Evolutionary conservation across 192 early-diverging fungal species (phyloP).

Genomic region (Phlyctochytrium planicorne): DNA sequence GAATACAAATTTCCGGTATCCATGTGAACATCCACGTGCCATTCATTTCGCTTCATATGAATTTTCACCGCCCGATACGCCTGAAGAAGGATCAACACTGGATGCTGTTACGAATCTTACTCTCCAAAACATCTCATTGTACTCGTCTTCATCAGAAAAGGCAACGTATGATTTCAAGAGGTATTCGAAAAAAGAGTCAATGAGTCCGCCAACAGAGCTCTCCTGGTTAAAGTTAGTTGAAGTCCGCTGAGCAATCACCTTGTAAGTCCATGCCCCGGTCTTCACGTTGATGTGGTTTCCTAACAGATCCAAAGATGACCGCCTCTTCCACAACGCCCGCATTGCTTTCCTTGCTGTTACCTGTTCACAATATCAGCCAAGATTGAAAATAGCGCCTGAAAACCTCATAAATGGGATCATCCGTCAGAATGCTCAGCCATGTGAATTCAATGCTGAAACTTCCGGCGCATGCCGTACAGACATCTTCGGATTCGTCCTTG

Average conservation of each 20-base stretch:
- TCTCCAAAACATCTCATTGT: constrained; percentile 53
- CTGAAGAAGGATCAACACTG: background rate
- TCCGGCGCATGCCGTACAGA: constrained; percentile 77
- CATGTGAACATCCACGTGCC: constrained; percentile 31
- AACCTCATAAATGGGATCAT: constrained; percentile 73
- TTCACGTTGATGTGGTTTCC: constrained; percentile 58
- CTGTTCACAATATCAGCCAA: background rate
- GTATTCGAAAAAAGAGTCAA: constrained; percentile 41
- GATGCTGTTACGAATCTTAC: background rate
- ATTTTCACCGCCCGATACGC: constrained; percentile 27
- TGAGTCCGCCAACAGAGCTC: constrained; percentile 27
- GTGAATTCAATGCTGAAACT: constrained; percentile 85
- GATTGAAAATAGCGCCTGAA: background rate
- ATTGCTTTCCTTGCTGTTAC: constrained; percentile 49
- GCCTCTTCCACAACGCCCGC: constrained; percentile 66
- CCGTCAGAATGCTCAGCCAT: constrained; percentile 77
- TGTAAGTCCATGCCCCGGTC: constrained; percentile 27
- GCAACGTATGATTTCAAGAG: constrained; percentile 26
- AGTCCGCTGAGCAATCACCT: background rate
- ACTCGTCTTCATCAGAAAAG: constrained; percentile 30
- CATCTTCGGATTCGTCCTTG: constrained; percentile 58
- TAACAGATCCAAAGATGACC: constrained; percentile 67
- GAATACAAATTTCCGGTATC: constrained; percentile 1
- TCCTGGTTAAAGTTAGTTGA: constrained; percentile 15
- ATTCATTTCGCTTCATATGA: constrained; percentile 23